Evolutionary conservation across 495 filamentous ascomycete genomes (phyloP).

Genomic region (Xylaria intraflava): DNA sequence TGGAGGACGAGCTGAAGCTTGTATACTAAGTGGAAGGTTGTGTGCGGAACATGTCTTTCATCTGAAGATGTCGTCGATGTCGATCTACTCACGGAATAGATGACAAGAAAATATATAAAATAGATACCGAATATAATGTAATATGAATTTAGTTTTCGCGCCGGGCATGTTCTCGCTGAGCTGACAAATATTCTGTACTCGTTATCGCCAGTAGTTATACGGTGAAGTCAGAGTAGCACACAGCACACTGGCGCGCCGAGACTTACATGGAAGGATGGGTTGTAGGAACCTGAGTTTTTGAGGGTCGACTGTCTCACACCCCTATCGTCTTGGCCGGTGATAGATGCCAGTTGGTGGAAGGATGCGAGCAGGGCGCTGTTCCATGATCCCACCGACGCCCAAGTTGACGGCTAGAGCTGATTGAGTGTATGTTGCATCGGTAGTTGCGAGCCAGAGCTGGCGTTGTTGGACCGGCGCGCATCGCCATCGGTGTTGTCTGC

Average conservation of each 20-base stretch:
- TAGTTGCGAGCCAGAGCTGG: background rate
- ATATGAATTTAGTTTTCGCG: background rate
- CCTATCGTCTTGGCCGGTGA: background rate
- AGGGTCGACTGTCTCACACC: background rate
- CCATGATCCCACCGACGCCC: no score
- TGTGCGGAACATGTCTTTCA: no score
- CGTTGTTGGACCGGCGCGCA: background rate
- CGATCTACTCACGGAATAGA: no score
- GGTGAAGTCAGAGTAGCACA: background rate
- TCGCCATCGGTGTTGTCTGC: constrained; percentile 1
- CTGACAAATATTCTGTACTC: no score
- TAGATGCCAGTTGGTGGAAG: background rate
- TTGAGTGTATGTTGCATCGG: background rate
- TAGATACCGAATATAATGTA: background rate
- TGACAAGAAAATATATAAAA: background rate
- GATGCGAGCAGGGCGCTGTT: background rate
- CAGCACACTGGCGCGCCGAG: background rate
- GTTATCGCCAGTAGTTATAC: background rate
- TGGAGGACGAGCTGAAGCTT: no score
- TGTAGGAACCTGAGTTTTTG: background rate
- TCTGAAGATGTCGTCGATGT: no score
- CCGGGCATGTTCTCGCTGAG: background rate
- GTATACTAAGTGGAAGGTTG: no score
- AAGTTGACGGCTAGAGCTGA: no score
- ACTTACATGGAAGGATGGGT: background rate